phyloP scores from a whole-genome alignment of 768 basidiomycete genomes.

The Gloeopeniophorella convolvens region DNA sequence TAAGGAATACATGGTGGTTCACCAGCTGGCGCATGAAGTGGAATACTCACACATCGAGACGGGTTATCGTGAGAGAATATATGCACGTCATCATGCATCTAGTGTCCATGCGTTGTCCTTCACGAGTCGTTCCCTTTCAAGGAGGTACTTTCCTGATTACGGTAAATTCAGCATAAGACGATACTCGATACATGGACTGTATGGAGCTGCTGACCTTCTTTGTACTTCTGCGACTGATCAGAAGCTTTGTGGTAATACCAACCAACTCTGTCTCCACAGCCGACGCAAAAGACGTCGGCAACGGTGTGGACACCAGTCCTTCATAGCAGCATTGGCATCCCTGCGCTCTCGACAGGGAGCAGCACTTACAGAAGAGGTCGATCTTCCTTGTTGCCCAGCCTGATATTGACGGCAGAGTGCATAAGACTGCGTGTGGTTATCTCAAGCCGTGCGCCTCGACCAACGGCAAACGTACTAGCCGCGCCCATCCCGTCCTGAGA shows the following conservation, averaged over 20 bases:
- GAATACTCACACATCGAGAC: background rate
- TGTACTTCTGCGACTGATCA: conserved; percentile 74
- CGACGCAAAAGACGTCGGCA: conserved; percentile 72
- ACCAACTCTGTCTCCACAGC: conserved; percentile 71
- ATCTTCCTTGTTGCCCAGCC: conserved; percentile 67
- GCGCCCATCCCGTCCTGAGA: conserved; percentile 76
- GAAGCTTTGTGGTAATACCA: conserved; percentile 83
- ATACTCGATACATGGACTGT: background rate
- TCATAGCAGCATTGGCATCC: conserved; percentile 1
- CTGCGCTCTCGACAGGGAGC: too few species aligned
- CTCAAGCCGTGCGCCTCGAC: background rate
- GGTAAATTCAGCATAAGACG: background rate
- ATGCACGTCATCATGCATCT: conserved; percentile 34
- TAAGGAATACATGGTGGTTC: conserved; percentile 8
- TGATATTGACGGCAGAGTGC: conserved; percentile 72
- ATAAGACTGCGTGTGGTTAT: conserved; percentile 45
- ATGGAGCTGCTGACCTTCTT: conserved; percentile 51
- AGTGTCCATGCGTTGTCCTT: conserved; percentile 80
- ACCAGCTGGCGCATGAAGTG: background rate
- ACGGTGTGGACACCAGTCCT: conserved; percentile 81
- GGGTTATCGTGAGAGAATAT: background rate
- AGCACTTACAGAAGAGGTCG: conserved; percentile 57
- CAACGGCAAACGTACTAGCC: conserved; percentile 53
- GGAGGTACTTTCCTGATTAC: conserved; percentile 66
- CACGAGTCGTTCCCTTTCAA: conserved; percentile 72